phyloP scores from a whole-genome alignment of 306 rosid species.

The Prunus mira region DNA sequence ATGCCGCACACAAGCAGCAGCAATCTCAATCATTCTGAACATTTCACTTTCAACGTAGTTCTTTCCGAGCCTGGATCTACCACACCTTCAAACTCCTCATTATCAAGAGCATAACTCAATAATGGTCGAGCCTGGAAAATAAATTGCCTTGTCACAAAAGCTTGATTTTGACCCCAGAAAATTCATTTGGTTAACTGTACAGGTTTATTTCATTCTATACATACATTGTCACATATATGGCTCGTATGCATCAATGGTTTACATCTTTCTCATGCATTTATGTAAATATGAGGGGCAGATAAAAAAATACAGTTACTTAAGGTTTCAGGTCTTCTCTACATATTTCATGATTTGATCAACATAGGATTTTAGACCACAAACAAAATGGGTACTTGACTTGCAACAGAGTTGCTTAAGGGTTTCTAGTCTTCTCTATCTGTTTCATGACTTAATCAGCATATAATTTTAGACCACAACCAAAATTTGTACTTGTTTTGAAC shows the following conservation, averaged over 20 bases:
- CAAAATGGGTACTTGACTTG: no score
- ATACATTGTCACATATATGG: neutral
- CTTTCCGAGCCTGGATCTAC: constrained; percentile 65
- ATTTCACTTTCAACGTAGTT: constrained; percentile 65
- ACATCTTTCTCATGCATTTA: neutral
- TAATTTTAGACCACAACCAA: no score
- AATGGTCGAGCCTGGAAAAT: constrained; percentile 81
- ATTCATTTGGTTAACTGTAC: constrained; percentile 2
- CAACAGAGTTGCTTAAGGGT: no score
- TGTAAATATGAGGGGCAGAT: neutral
- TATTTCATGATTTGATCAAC: no score
- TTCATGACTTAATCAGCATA: no score
- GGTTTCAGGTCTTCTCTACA: no score
- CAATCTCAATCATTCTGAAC: constrained; percentile 67
- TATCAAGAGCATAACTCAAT: constrained; percentile 61
- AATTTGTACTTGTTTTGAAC: neutral
- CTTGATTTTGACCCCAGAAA: constrained; percentile 2
- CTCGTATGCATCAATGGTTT: neutral
- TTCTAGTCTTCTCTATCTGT: no score
- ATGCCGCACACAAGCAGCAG: constrained; percentile 87
- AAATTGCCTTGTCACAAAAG: constrained; percentile 28
- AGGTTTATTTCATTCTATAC: neutral
- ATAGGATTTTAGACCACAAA: no score
- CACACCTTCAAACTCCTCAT: constrained; percentile 49
- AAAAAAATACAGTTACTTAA: no score